Evolutionary conservation across 1,284 basidiomycete genomes (phyloP), one percentile per base, ranked within the genome.

Genomic region (Ceratobasidium sp.): DNA sequence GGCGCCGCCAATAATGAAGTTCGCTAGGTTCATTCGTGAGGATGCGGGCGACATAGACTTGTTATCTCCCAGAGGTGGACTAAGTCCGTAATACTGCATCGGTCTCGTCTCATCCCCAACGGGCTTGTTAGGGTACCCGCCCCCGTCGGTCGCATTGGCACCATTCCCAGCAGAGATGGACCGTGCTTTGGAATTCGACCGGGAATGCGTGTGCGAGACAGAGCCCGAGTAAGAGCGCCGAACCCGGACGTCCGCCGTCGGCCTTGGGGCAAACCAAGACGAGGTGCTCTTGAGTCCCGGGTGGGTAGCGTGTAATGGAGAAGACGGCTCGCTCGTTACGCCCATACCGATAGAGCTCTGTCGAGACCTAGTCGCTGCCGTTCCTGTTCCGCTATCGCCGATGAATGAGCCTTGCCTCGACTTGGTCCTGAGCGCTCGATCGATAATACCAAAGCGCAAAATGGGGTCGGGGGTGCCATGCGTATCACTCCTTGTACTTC

Each of bases 1-100:
- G 9, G 69, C 69, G 9, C 69, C 69, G 29, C 69, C 69, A 29
- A 72, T 59, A 45, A 72, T 72, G 48, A 72, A 60, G 45, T 72
- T 72, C 24, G 69, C 69, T 57, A 72, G 24, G 54, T 72, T 72
- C 69, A 72, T 57, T 5, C 57, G 57, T 27, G 69, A 72, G 17
- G 69, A 72, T 7, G 69, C 24, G 48, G 69, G 69, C 14, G 69
- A 72, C 57, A 62, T 72, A 8, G 56, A 60, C 27, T 59, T 59
- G 67, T 44, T 27, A 1, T 59, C 45, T 19, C 66, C 66, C 41
- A 56, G 8, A 22, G 53, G 9, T 11, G 11, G 36, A 24, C 53
- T 24, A 19, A 64, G n/a, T 19, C 11, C 22, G 11, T 41, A 11
- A 41, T 4, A 4, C 11, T 41, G 36, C 36, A 41, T 41, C 6